Conservation (phyloP, 345 rosid genomes). For the Sisymbrium irio region DNA sequence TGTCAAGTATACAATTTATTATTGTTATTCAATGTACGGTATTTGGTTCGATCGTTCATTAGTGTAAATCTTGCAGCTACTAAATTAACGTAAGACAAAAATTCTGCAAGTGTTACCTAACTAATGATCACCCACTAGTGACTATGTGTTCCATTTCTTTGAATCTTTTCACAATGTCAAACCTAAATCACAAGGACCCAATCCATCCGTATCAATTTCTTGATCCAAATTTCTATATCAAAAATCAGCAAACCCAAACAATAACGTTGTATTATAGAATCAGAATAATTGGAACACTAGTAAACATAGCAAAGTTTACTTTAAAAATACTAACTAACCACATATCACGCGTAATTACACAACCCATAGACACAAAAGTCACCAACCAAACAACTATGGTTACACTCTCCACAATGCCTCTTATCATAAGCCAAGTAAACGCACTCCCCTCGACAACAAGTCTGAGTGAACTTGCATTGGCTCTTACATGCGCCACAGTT, state of each 20-base stretch:
- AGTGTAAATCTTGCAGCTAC: not conserved
- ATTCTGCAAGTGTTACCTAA: not conserved
- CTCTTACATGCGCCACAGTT: conserved; percentile 74
- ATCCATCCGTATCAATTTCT: not conserved
- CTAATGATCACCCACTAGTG: not conserved
- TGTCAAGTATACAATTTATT: too few species aligned
- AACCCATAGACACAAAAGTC: conserved; percentile 56
- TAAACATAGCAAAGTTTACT: conserved; percentile 12
- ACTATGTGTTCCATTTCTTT: not conserved
- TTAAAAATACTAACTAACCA: not conserved
- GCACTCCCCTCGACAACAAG: conserved; percentile 73
- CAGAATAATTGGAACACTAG: not conserved
- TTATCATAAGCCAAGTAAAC: conserved; percentile 50
- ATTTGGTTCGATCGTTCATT: not conserved
- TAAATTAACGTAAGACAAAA: not conserved
- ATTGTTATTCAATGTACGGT: too few species aligned
- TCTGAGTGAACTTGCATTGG: conserved; percentile 52
- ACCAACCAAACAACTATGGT: conserved; percentile 46
- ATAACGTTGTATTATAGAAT: not conserved
- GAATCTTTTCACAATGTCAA: not conserved
- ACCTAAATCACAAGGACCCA: not conserved
- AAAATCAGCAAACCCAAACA: not conserved
- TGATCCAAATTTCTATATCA: not conserved
- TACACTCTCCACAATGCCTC: conserved; percentile 74
- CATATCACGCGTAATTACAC: conserved; percentile 55